These are phyloP conservation scores for Gossypium lobatum DNA, from an alignment of 441 rosid species.

Conservation along the genomic window DNA sequence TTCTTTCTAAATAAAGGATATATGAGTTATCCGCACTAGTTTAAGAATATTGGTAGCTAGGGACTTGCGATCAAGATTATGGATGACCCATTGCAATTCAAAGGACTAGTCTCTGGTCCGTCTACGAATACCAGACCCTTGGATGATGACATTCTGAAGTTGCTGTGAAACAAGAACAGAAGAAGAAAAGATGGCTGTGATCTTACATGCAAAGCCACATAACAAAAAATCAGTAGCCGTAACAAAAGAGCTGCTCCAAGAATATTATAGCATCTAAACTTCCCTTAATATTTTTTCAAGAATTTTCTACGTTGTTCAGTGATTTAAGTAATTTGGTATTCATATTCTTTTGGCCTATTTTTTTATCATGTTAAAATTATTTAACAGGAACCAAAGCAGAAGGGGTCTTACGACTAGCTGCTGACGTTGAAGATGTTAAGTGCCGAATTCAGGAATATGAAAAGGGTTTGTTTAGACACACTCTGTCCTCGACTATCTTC, in stretches of 20 bases:
- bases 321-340: background rate
- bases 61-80: background rate
- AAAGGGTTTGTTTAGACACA: constrained; percentile 55
- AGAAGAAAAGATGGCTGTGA: background rate
- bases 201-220: background rate
- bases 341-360: background rate
- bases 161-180: background rate
- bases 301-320: constrained; percentile 1
- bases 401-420: constrained; percentile 98
- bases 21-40: background rate
- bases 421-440: constrained; percentile 95
- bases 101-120: background rate
- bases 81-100: background rate
- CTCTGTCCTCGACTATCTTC: constrained; percentile 8
- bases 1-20: background rate
- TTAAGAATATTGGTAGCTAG: background rate
- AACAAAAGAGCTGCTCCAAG: background rate
- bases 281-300: constrained; percentile 9
- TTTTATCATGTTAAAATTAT: constrained; percentile 27
- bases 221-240: background rate
- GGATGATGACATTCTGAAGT: background rate
- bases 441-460: constrained; percentile 85
- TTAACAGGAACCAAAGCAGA: constrained; percentile 73
- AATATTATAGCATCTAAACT: background rate
- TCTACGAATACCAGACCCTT: background rate